Evolutionary conservation across 176 grass and related monocot genomes (phyloP).

Genomic region (Triticum timopheevii): DNA sequence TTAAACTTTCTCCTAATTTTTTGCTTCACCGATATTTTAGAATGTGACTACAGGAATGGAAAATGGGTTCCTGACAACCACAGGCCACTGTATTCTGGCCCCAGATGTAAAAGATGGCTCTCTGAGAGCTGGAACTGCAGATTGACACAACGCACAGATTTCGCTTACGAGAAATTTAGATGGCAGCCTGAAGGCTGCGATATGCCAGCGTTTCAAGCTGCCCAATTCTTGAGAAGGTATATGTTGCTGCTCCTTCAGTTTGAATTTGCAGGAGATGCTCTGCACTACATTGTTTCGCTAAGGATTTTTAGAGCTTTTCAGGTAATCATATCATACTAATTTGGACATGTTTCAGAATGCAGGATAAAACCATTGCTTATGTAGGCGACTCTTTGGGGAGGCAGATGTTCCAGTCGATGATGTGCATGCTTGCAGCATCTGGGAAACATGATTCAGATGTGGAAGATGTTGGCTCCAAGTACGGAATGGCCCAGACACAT

Average conservation of each 20-base stretch:
- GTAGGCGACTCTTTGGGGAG: conserved; percentile 69
- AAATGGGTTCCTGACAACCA: conserved; percentile 53
- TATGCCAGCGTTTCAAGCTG: conserved; percentile 43
- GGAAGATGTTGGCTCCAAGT: conserved; percentile 39
- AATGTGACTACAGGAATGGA: conserved; percentile 63
- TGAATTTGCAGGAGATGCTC: neutral
- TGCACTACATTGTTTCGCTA: neutral
- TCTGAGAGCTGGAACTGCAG: conserved; percentile 63
- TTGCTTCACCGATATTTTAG: conserved; percentile 33
- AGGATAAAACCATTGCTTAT: conserved; percentile 67
- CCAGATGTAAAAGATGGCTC: conserved; percentile 60
- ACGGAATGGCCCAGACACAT: conserved; percentile 32
- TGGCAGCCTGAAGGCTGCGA: conserved; percentile 63
- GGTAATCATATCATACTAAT: neutral
- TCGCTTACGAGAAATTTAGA: conserved; percentile 66
- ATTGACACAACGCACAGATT: conserved; percentile 57
- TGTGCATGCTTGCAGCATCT: conserved; percentile 57
- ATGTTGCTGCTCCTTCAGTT: neutral
- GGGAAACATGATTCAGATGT: conserved; percentile 38
- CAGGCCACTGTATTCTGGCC: conserved; percentile 66
- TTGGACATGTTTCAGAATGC: conserved; percentile 53
- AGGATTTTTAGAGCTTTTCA: neutral
- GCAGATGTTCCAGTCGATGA: conserved; percentile 66
- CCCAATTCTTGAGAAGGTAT: conserved; percentile 54
- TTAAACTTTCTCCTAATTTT: neutral